Percentiles rank a stretch among this genome's conserved stretches.
Conservation (phyloP, 2,329 filamentous ascomycete genomes). For the Monosporascus cannonballus region DNA sequence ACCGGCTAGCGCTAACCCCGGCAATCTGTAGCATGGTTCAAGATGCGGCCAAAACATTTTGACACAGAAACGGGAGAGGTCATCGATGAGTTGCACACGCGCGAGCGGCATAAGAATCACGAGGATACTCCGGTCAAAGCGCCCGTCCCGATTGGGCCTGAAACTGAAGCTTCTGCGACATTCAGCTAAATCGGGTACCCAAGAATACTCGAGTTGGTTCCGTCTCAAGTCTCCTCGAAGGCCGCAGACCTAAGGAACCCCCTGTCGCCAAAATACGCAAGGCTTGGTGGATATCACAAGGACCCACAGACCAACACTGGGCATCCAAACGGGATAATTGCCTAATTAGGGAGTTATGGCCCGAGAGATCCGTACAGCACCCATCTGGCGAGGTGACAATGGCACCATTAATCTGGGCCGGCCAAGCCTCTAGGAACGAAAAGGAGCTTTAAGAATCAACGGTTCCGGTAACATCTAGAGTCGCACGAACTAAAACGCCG, state of each 20-base stretch:
- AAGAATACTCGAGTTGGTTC: conserved; percentile 29
- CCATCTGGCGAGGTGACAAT: conserved; percentile 8
- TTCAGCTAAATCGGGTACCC: conserved; percentile 27
- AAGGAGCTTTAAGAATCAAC: not conserved
- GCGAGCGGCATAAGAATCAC: conserved; percentile 41
- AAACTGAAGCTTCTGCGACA: conserved; percentile 28
- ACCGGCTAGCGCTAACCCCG: not conserved
- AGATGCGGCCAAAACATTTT: not conserved
- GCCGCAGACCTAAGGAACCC: conserved; percentile 22
- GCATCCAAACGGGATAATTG: conserved; percentile 23
- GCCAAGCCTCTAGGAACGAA: conserved; percentile 9
- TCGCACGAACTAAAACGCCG: not conserved
- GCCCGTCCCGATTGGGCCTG: conserved; percentile 25
- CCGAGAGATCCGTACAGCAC: conserved; percentile 22
- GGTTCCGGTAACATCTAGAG: not conserved
- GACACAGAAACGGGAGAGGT: conserved; percentile 9
- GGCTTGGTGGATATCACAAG: conserved; percentile 6
- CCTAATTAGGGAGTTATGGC: conserved; percentile 25
- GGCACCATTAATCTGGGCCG: conserved; percentile 12
- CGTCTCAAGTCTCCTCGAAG: conserved; percentile 37
- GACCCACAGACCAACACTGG: conserved; percentile 21
- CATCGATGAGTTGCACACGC: conserved; percentile 12
- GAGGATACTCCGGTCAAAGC: conserved; percentile 42
- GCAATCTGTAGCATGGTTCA: not conserved
- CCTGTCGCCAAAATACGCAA: conserved; percentile 22